Conservation (phyloP, 1,284 basidiomycete genomes). For the Serendipita sp. region DNA sequence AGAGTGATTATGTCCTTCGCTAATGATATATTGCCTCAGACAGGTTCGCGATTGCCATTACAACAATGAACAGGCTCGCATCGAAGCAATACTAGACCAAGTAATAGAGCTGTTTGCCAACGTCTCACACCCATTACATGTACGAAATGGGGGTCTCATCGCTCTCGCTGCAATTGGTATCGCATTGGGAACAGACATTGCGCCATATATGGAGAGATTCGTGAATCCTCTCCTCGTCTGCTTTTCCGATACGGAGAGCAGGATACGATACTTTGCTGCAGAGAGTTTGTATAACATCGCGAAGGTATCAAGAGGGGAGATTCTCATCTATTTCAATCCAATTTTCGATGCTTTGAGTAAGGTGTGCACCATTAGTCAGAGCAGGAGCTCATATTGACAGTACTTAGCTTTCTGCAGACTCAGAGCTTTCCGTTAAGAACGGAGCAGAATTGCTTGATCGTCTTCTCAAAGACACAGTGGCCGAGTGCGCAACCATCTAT, state of each 20-base stretch:
- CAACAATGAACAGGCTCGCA: slow-evolving; percentile 67
- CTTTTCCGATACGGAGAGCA: slow-evolving; percentile 88
- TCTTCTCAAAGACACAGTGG: slow-evolving; percentile 93
- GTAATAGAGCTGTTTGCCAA: slow-evolving; percentile 86
- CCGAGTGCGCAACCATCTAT: slow-evolving; percentile 91
- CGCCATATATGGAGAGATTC: slow-evolving; percentile 88
- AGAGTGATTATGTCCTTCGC: background rate
- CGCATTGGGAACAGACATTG: slow-evolving; percentile 83
- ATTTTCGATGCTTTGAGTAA: slow-evolving; percentile 96
- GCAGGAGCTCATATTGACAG: background rate
- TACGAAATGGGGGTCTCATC: slow-evolving; percentile 90
- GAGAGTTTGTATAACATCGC: slow-evolving; percentile 98
- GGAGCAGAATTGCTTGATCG: slow-evolving; percentile 97
- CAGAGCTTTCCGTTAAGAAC: slow-evolving; percentile 94
- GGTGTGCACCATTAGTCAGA: slow-evolving; percentile 33
- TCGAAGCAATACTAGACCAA: slow-evolving; percentile 84
- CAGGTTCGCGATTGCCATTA: slow-evolving; percentile 79
- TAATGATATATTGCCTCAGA: slow-evolving; percentile 23
- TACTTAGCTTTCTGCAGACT: slow-evolving; percentile 81
- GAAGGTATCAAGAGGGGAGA: slow-evolving; percentile 95
- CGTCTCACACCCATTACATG: slow-evolving; percentile 66
- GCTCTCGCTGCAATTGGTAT: slow-evolving; percentile 94
- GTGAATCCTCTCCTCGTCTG: slow-evolving; percentile 83
- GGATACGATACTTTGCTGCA: slow-evolving; percentile 93
- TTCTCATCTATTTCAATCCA: slow-evolving; percentile 94